Evolutionary conservation across 371 early-diverging fungal genomes (phyloP).

Genomic region (Gilbertella persicaria): DNA sequence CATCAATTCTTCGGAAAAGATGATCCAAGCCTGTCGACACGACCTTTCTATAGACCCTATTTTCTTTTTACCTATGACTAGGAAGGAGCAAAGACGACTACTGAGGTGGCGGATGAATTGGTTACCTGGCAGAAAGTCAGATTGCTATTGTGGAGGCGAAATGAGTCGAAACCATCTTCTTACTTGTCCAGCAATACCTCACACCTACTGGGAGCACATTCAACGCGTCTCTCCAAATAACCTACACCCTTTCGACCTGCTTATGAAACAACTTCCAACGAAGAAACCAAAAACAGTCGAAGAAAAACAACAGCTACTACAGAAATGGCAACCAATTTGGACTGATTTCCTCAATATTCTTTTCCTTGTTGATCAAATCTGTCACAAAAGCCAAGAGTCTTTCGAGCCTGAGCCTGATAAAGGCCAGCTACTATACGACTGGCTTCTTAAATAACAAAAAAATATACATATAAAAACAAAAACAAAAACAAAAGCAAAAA

Average conservation of each 20-base stretch:
- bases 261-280: not conserved
- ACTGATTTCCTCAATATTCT: constrained; percentile 1
- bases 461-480: not conserved
- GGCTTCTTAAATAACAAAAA: not conserved
- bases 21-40: constrained; percentile 2
- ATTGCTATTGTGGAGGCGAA: constrained; percentile 8
- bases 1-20: not conserved
- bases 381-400: not conserved
- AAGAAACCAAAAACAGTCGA: not conserved
- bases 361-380: not conserved
- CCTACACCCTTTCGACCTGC: not conserved
- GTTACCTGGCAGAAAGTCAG: constrained; percentile 6
- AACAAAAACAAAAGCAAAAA: not conserved
- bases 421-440: not conserved
- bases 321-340: not conserved
- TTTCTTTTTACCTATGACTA: constrained; percentile 1
- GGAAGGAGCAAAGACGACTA: constrained; percentile 6
- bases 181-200: constrained; percentile 1
- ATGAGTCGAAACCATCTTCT: constrained; percentile 1
- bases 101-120: constrained; percentile 15
- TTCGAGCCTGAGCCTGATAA: not conserved
- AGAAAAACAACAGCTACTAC: not conserved
- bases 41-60: constrained; percentile 4
- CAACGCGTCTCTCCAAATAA: not conserved
- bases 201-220: too few species aligned